Evolutionary conservation across 768 basidiomycete species (phyloP).

Genomic region (Chalciporus chontae): DNA sequence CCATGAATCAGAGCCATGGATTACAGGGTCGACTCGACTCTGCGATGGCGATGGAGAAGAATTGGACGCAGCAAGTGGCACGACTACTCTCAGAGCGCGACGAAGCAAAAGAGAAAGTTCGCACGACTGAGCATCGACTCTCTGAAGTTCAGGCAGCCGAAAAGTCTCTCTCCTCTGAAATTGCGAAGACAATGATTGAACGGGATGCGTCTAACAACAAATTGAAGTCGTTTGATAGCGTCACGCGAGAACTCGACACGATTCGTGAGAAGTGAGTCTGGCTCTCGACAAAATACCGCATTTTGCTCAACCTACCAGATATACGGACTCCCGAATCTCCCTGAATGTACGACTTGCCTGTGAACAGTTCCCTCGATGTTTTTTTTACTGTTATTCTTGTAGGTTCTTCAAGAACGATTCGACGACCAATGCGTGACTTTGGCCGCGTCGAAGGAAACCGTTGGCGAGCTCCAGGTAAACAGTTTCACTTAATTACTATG

Average conservation of each 20-base stretch:
- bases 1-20: slow-evolving; percentile 22
- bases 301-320: slow-evolving; percentile 12
- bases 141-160: slow-evolving; percentile 18
- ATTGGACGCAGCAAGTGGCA: slow-evolving; percentile 23
- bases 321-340: slow-evolving; percentile 16
- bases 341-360: slow-evolving; percentile 19
- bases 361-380: neutral
- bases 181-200: slow-evolving; percentile 16
- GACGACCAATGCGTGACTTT: slow-evolving; percentile 55
- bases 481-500: neutral
- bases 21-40: slow-evolving; percentile 28
- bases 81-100: slow-evolving; percentile 26
- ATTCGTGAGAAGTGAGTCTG: slow-evolving; percentile 27
- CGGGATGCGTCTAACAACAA: slow-evolving; percentile 21
- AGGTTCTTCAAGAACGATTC: slow-evolving; percentile 57
- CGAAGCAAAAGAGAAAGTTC: slow-evolving; percentile 14
- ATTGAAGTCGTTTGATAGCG: slow-evolving; percentile 13
- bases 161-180: slow-evolving; percentile 14
- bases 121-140: slow-evolving; percentile 13
- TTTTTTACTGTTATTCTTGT: neutral
- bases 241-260: slow-evolving; percentile 17
- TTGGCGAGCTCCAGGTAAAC: slow-evolving; percentile 48
- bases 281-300: neutral
- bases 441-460: slow-evolving; percentile 50
- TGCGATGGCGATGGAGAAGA: slow-evolving; percentile 21